Evolutionary conservation across 169 alveolate genomes (phyloP).

Genomic region (Eimeria brunetti): DNA sequence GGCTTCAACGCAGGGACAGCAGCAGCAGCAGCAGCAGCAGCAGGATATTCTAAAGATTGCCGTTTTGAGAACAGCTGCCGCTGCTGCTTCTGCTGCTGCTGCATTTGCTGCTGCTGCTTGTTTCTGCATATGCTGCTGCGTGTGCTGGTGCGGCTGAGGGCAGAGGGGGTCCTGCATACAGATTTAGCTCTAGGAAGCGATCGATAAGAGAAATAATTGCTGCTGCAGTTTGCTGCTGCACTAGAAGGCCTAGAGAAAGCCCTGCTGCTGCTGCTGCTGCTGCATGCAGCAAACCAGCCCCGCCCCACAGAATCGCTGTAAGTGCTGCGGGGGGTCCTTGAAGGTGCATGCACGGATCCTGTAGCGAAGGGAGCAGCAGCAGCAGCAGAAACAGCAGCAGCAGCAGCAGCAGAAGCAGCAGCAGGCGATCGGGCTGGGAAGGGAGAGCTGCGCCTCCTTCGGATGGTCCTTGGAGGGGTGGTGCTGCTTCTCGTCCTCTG

Average conservation of each 20-base stretch:
- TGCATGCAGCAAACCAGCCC: background rate
- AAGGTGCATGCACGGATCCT: constrained; percentile 60
- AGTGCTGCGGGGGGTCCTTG: constrained; percentile 72
- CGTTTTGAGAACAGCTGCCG: background rate
- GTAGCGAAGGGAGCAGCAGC: constrained; percentile 59
- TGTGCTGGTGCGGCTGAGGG: constrained; percentile 48
- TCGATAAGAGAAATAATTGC: background rate
- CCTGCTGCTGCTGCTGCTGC: background rate
- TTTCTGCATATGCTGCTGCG: constrained; percentile 55
- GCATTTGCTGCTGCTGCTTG: background rate
- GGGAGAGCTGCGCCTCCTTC: background rate
- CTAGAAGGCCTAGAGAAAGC: constrained; percentile 1
- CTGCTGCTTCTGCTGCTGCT: constrained; percentile 8
- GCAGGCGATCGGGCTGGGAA: background rate
- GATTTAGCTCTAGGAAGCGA: background rate
- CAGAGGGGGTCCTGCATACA: constrained; percentile 10
- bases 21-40: background rate
- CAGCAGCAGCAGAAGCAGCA: background rate
- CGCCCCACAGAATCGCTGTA: constrained; percentile 69
- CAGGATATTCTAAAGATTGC: background rate
- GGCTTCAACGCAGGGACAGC: background rate
- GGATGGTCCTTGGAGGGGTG: background rate
- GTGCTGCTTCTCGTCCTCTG: background rate
- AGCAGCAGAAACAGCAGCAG: background rate
- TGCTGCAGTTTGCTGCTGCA: constrained; percentile 8